Evolutionary conservation across 106 monocot species (phyloP).

Genomic region (Dioscorea dumetorum): DNA sequence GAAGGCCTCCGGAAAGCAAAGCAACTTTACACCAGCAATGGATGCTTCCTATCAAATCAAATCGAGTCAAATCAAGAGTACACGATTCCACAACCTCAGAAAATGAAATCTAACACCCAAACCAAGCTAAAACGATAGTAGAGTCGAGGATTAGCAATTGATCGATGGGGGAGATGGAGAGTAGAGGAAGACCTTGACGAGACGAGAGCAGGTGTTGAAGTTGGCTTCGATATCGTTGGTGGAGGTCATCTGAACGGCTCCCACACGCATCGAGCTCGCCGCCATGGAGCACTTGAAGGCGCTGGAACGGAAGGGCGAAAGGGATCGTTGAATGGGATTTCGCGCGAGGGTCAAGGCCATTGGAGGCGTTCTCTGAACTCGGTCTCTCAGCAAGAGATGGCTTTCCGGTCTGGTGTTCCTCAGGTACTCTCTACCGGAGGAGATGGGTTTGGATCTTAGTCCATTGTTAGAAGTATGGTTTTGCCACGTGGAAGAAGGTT

Average conservation of each 20-base stretch:
- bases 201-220: constrained; percentile 67
- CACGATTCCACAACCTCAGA: neutral
- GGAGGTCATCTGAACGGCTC: constrained; percentile 84
- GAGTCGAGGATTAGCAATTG: neutral
- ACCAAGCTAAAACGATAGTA: neutral
- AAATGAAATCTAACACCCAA: neutral
- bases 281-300: constrained; percentile 1
- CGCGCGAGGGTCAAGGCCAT: too few relatives aligned
- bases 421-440: too few relatives aligned
- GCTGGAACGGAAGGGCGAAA: too few relatives aligned
- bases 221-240: constrained; percentile 69
- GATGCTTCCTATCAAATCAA: constrained; percentile 59
- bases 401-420: too few relatives aligned
- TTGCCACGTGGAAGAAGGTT: too few relatives aligned
- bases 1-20: constrained; percentile 88
- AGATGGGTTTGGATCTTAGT: too few relatives aligned
- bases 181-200: constrained; percentile 46
- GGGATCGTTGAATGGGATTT: too few relatives aligned
- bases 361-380: too few relatives aligned
- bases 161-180: neutral
- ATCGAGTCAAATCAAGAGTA: neutral
- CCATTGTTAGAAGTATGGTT: too few relatives aligned
- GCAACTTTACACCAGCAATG: constrained; percentile 56
- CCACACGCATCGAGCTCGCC: constrained; percentile 16
- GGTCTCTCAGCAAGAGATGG: too few relatives aligned